phyloP scores from a whole-genome alignment of 306 rosid species.

The Cyamopsis tetragonoloba region DNA sequence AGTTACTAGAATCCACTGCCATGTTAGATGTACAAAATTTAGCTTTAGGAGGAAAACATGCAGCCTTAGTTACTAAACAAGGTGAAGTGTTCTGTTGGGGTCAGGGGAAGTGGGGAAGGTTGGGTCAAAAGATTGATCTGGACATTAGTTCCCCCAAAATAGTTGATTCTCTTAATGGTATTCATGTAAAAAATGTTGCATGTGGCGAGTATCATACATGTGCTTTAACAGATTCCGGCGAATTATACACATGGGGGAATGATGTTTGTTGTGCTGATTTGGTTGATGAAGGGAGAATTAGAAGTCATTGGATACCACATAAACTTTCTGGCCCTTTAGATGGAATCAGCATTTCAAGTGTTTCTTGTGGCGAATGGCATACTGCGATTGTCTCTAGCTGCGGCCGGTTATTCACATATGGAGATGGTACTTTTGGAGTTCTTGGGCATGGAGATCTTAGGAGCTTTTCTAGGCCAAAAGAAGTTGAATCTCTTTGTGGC shows the following conservation, averaged over 20 bases:
- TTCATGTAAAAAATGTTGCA: conserved; percentile 44
- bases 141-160: conserved; percentile 61
- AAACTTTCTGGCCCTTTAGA: conserved; percentile 59
- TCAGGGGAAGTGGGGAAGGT: conserved; percentile 61
- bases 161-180: conserved; percentile 58
- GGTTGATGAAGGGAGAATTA: conserved; percentile 32
- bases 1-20: conserved; percentile 59
- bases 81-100: conserved; percentile 96
- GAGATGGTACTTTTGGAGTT: conserved; percentile 88
- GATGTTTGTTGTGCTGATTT: conserved; percentile 42
- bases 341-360: conserved; percentile 41
- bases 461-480: conserved; percentile 60
- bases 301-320: conserved; percentile 64
- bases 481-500: conserved; percentile 68
- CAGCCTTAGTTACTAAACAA: conserved; percentile 70
- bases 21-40: conserved; percentile 64
- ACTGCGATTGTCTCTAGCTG: conserved; percentile 63
- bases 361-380: conserved; percentile 95
- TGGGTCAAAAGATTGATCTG: conserved; percentile 64
- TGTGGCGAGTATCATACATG: conserved; percentile 86
- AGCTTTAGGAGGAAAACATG: conserved; percentile 79
- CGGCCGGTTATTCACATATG: conserved; percentile 67
- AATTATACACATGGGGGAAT: conserved; percentile 76
- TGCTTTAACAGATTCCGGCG: conserved; percentile 65
- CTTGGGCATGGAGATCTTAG: conserved; percentile 73